Base-by-base conservation (phyloP, 345 rosid genomes). In the Dovyalis caffra region DNA sequence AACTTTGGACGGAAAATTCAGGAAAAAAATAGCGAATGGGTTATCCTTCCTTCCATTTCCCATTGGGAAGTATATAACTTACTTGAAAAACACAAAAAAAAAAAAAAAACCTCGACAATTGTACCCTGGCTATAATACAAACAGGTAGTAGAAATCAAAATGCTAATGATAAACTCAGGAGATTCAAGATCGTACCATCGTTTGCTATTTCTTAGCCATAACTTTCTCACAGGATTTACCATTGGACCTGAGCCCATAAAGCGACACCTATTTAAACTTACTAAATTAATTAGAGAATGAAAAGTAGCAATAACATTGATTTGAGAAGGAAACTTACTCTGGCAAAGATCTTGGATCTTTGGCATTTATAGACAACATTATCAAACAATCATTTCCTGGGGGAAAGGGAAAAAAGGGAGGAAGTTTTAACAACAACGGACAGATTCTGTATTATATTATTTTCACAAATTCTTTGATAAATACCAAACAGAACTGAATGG, bases 341-440 rank as follows among this genome's bases (percentile, higher is more conserved):
- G 98, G 95, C 69, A 91, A 63, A 67, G 88, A 81, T 68, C 78
- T 88, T 69, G 97, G 97, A 84, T 89, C 87, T 69, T 74, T 58
- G 63, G 66, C 65, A 80, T 82, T 53, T 74, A 93, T 70, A 45
- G 71, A 86, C 72, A 88, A 77, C 79, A 85, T 40, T 71, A 93
- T 71, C 77, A 77, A 73, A 85, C 95, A 88, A 72, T 75, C 86
- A 57, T 86, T 87, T 64, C 97, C 97, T 91, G 86, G 16, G 66
- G 31, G 58, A 60, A 68, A 38, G 0, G 31, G 37, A 2, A 73
- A 67, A 67, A 0, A 12, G 61, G 28, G 61, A 60, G 51, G 35
- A 65, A 72, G 28, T 66, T 31, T 58, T 31, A 69, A 33, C 20
- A 9, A 34, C 32, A 57, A 25, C 8, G 51, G 26, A 40, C 16